Evolutionary conservation across 306 rosid genomes (phyloP), one percentile per base, ranked within the genome.

Genomic region (Quercus wislizeni): DNA sequence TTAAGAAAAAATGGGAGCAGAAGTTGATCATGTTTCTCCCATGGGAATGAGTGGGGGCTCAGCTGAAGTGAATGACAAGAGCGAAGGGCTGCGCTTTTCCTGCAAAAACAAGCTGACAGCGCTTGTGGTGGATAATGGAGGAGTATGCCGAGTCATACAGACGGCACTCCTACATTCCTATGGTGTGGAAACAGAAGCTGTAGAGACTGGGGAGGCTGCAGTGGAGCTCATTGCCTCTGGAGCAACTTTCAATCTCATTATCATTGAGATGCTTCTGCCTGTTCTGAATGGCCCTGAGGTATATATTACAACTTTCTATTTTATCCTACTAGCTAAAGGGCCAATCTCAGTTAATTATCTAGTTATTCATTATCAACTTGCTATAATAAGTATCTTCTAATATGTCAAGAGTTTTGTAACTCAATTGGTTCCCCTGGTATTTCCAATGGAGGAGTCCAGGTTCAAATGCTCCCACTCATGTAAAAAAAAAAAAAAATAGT

Each of bases 201-300:
- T 82, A 31, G 78, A 51, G 20, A 23, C 27, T 55, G 79, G 79
- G n/a, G 54, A 52, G 13, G 85, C 63, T 43, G 85, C 82, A 4
- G 10, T 67, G 51, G 69, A 67, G 28, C 71, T 77, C 63, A 74
- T 77, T 49, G 18, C 52, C 13, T 14, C 18, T 56, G 76, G 85
- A 55, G 56, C 55, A 46, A 41, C 46, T 25, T 82, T 38, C 55
- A 17, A 46, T 55, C 71, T 82, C 52, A 82, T 77, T 21, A 33
- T 82, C 75, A 41, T 77, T 55, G 79, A 67, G 23, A 43, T 68
- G 43, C 43, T 63, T 77, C 52, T 77, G 20, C 5, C 23, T 15
- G 70, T 41, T 35, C 46, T 74, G 55, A 55, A 12, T 4, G 72
- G 79, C 10, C 10, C 72, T 11, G 52, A 73, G 82, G 81, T 82